Evolutionary conservation across 768 basidiomycete genomes (phyloP), one percentile per base, ranked within the genome.

Genomic region (Coprinopsis cinerea): DNA sequence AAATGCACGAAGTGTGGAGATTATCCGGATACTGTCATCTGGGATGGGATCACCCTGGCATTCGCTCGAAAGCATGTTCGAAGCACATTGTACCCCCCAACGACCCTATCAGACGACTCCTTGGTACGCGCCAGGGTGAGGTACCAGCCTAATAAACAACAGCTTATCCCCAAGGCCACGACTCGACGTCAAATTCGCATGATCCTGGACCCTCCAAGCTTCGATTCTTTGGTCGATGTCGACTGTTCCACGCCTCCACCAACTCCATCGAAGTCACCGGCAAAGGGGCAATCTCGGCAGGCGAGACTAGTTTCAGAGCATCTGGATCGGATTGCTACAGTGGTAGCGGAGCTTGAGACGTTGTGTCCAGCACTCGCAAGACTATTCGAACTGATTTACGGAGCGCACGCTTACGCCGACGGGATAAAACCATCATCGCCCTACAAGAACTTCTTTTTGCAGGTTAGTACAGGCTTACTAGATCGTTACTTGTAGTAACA

Each of bases 21-120:
- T 0, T 34, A 40, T 26, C 67, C 65, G 2, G 59, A 62, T 20
- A 53, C 55, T n/a, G 57, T 59, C 6, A 68, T 70, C 23, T 66
- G 62, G 57, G 66, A 70, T 50, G 64, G 67, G 1, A 62, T 67
- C 0, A 64, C 62, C 3, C 44, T 69, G n/a, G 58, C 63, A 3
- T 70, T 64, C 50, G 59, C 55, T 42, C 49, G 53, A 10, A 64
- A 65, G 43, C 62, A 66, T 37, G 44, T 66, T 2, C 52, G 53
- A 0, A 42, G 56, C 2, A 52, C 60, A 1, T 54, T 68, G 11
- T 27, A 51, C 11, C 65, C 66, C 0, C 66, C 65, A 0, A 67
- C 64, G n/a, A 7, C 26, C 15, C 7, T 25, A 4, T 3, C 35
- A 15, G 6, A 23, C 7, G 10, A n/a, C 3, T 48, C 36, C 17